phyloP scores from a whole-genome alignment of 768 basidiomycete species.

The Tulasnella sp. region DNA sequence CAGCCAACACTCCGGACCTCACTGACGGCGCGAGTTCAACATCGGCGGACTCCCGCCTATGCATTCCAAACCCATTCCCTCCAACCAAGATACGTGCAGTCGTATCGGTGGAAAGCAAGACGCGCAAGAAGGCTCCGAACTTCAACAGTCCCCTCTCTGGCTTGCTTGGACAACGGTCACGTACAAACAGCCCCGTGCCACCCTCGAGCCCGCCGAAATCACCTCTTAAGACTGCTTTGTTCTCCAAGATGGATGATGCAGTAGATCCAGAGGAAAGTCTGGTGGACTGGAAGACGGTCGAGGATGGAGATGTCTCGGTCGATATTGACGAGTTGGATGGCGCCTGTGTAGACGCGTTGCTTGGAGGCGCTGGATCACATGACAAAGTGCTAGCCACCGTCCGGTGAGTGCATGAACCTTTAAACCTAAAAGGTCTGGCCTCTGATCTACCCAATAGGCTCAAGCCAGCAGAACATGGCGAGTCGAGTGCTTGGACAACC shows the following conservation, averaged over 20 bases:
- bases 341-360: slow-evolving; percentile 25
- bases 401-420: slow-evolving; percentile 34
- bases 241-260: not conserved
- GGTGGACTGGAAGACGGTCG: slow-evolving; percentile 59
- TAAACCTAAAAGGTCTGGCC: not conserved
- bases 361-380: slow-evolving; percentile 19
- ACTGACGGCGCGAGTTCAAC: not conserved
- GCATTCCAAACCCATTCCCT: not conserved
- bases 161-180: not conserved
- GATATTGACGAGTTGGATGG: slow-evolving; percentile 44
- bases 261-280: slow-evolving; percentile 66
- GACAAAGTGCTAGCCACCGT: slow-evolving; percentile 84
- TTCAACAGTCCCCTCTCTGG: not conserved
- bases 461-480: slow-evolving; percentile 40
- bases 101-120: not conserved
- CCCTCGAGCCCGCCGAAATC: not conserved
- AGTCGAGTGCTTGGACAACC: slow-evolving; percentile 25
- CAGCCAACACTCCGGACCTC: too few species aligned
- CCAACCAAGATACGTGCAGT: slow-evolving; percentile 1
- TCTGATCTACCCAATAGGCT: slow-evolving; percentile 33
- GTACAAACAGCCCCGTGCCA: slow-evolving; percentile 1
- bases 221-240: not conserved
- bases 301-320: slow-evolving; percentile 38
- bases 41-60: not conserved
- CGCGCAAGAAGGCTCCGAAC: slow-evolving; percentile 1